Evolutionary conservation across 345 rosid species (phyloP).

Genomic region (Microcos paniculata): DNA sequence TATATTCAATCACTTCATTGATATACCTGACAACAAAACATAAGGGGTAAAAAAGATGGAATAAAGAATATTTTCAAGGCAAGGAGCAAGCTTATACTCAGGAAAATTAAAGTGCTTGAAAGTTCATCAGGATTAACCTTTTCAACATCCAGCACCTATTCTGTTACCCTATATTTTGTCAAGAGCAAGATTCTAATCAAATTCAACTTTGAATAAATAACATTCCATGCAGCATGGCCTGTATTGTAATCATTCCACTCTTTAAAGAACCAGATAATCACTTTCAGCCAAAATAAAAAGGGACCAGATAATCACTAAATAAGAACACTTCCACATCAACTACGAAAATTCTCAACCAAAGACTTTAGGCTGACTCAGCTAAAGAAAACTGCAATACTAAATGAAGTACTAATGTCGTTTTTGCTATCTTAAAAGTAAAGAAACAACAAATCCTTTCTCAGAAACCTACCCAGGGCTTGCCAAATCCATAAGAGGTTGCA

Average conservation of each 20-base stretch:
- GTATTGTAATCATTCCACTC: neutral
- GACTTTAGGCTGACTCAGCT: conserved; percentile 1
- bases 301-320: neutral
- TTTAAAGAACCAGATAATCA: neutral
- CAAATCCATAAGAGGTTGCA: conserved; percentile 85
- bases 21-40: conserved; percentile 53
- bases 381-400: neutral
- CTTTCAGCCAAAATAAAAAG: too few relatives aligned
- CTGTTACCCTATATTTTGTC: neutral
- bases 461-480: conserved; percentile 81
- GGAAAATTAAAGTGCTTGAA: neutral
- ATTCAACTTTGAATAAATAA: neutral
- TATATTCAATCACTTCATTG: conserved; percentile 77
- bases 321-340: neutral
- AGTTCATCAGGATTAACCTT: neutral
- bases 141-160: neutral
- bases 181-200: neutral
- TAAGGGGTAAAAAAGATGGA: neutral
- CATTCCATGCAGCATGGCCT: neutral
- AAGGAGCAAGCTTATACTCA: neutral
- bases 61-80: neutral
- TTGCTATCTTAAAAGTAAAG: conserved; percentile 6
- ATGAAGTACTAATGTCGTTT: neutral
- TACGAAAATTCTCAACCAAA: neutral
- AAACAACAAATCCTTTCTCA: neutral